phyloP scores from a whole-genome alignment of 139 green algal genomes.

The Chlamydomonas sphaeroides region DNA sequence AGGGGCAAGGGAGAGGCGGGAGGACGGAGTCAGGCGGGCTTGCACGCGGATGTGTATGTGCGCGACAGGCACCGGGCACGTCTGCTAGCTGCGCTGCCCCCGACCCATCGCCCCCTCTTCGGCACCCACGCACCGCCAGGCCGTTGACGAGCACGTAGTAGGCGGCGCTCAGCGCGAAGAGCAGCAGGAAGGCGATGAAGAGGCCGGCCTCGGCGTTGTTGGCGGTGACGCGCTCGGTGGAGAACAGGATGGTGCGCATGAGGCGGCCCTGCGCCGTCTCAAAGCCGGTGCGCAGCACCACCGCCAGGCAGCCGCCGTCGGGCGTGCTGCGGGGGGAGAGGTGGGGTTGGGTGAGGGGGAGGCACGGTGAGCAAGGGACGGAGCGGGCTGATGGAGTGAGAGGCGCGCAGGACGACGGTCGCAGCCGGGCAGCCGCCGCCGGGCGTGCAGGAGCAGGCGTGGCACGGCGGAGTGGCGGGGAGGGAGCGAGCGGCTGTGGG shows the following conservation, averaged over 20 bases:
- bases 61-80: no score
- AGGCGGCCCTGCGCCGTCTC: constrained; percentile 89
- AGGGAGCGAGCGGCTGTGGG: no score
- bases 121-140: constrained; percentile 57
- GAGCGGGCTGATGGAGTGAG: no score
- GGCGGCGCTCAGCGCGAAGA: constrained; percentile 91
- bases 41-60: no score
- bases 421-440: no score
- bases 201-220: constrained; percentile 94
- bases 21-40: no score
- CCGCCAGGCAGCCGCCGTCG: constrained; percentile 91
- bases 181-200: constrained; percentile 98
- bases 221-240: constrained; percentile 91
- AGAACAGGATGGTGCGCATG: constrained; percentile 99
- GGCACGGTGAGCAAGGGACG: no score
- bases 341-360: no score
- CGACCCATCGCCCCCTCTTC: background rate
- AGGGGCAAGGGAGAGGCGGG: background rate
- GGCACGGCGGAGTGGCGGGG: no score
- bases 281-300: constrained; percentile 97
- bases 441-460: no score
- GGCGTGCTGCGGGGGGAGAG: constrained; percentile 70
- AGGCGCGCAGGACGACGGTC: no score
- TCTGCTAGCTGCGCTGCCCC: background rate
- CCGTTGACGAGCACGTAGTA: constrained; percentile 90